Conservation (phyloP, 1,139 yeast species). For the Blastobotrys elegans region DNA sequence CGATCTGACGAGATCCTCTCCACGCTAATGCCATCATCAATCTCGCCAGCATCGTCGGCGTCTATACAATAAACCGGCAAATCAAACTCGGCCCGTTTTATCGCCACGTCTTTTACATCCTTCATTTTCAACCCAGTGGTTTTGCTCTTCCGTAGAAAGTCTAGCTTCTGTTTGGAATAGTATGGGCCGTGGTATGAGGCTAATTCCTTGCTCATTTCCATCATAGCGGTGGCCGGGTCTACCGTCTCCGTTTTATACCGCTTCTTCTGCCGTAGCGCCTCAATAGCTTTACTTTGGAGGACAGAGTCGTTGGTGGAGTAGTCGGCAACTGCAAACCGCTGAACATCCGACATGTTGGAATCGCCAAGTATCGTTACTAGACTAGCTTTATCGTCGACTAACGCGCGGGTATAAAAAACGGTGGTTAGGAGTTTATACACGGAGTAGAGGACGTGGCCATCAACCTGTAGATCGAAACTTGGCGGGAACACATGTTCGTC, state of each 20-base stretch:
- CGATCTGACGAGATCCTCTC: constrained; percentile 30
- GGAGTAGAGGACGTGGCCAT: constrained; percentile 7
- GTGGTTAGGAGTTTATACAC: constrained; percentile 9
- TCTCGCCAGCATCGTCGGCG: constrained; percentile 73
- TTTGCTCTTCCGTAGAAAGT: neutral
- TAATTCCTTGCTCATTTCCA: neutral
- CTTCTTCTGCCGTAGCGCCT: constrained; percentile 28
- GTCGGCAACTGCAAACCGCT: constrained; percentile 6
- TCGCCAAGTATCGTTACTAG: neutral
- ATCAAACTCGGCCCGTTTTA: constrained; percentile 21
- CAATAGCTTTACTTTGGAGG: constrained; percentile 6
- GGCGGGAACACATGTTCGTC: neutral
- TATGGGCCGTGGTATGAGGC: constrained; percentile 5
- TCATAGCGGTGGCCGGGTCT: constrained; percentile 4
- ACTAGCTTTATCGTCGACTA: neutral
- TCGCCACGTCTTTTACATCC: neutral
- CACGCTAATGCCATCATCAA: constrained; percentile 88
- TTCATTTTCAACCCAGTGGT: neutral
- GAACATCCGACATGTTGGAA: neutral
- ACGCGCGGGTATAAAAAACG: constrained; percentile 3
- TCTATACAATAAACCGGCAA: constrained; percentile 81
- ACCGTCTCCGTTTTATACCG: neutral
- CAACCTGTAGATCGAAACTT: neutral
- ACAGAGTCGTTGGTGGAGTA: neutral
- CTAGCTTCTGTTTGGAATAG: neutral